Conservation (phyloP, 1,139 yeast species). For the Blastobotrys illinoisensis region DNA sequence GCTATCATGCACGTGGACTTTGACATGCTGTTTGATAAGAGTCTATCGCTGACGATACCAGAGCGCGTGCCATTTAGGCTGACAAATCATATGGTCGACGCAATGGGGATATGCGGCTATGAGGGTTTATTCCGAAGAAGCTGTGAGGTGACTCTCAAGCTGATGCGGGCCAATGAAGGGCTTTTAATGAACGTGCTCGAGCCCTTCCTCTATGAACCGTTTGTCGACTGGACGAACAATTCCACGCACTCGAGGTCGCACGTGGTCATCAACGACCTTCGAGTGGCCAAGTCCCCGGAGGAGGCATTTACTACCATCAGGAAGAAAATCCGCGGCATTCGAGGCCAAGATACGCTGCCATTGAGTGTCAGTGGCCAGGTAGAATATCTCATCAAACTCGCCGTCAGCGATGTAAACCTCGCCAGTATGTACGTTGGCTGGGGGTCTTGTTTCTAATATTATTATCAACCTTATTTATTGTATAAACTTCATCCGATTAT, state of each 20-base stretch:
- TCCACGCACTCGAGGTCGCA: slow-evolving; percentile 14
- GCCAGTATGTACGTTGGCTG: slow-evolving; percentile 93
- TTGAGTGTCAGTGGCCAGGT: slow-evolving; percentile 92
- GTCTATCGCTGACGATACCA: slow-evolving; percentile 61
- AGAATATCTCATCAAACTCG: slow-evolving; percentile 80
- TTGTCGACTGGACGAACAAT: slow-evolving; percentile 40
- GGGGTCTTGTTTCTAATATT: slow-evolving; percentile 62
- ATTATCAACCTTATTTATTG: neutral
- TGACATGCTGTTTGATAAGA: slow-evolving; percentile 86
- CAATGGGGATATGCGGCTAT: slow-evolving; percentile 83
- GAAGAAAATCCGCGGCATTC: slow-evolving; percentile 77
- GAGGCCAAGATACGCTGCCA: slow-evolving; percentile 77
- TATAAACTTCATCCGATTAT: too few relatives aligned
- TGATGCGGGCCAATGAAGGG: slow-evolving; percentile 78
- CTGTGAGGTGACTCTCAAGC: slow-evolving; percentile 74
- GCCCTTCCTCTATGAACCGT: slow-evolving; percentile 88
- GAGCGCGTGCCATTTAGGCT: slow-evolving; percentile 92
- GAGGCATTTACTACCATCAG: slow-evolving; percentile 71
- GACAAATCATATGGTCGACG: slow-evolving; percentile 84
- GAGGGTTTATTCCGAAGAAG: slow-evolving; percentile 86
- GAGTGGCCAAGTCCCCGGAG: slow-evolving; percentile 43
- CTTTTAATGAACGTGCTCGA: slow-evolving; percentile 87
- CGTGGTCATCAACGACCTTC: slow-evolving; percentile 23
- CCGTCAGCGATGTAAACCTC: slow-evolving; percentile 65
- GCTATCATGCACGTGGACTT: slow-evolving; percentile 89